Percentiles rank a stretch among this genome's conserved stretches.
These are phyloP conservation scores for Cronartium quercuum DNA, from an alignment of 1,284 basidiomycete genomes.

Conservation along the genomic window DNA sequence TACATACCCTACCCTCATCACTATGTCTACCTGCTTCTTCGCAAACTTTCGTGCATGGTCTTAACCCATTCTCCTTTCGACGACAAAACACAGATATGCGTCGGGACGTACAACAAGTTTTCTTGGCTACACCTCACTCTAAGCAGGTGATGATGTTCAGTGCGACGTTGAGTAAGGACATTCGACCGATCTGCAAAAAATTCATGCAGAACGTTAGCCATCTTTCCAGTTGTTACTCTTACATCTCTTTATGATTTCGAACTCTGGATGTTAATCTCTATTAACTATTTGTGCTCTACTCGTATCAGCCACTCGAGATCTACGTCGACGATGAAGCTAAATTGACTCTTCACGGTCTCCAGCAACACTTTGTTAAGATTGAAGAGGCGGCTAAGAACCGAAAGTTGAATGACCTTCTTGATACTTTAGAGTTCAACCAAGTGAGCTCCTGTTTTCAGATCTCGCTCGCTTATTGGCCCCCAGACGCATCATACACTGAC, in stretches of 20 bases:
- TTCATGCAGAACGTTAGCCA: conserved; percentile 89
- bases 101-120: conserved; percentile 99
- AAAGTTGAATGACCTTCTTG: conserved; percentile 92
- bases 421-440: conserved; percentile 98
- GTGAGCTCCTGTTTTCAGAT: conserved; percentile 52
- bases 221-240: background rate
- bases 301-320: conserved; percentile 83
- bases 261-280: background rate
- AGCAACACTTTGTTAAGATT: conserved; percentile 96
- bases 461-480: background rate
- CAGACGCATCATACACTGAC: background rate
- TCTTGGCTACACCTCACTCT: conserved; percentile 98
- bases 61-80: background rate
- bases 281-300: background rate
- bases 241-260: background rate
- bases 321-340: conserved; percentile 99
- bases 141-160: conserved; percentile 99
- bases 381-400: conserved; percentile 95
- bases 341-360: conserved; percentile 92
- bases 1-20: background rate
- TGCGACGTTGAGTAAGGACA: conserved; percentile 94
- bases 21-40: background rate
- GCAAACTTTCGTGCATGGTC: background rate
- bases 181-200: conserved; percentile 96
- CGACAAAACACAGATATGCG: conserved; percentile 77